Evolutionary conservation across 163 green algal species (phyloP).

Genomic region (Prototheca cutis): DNA sequence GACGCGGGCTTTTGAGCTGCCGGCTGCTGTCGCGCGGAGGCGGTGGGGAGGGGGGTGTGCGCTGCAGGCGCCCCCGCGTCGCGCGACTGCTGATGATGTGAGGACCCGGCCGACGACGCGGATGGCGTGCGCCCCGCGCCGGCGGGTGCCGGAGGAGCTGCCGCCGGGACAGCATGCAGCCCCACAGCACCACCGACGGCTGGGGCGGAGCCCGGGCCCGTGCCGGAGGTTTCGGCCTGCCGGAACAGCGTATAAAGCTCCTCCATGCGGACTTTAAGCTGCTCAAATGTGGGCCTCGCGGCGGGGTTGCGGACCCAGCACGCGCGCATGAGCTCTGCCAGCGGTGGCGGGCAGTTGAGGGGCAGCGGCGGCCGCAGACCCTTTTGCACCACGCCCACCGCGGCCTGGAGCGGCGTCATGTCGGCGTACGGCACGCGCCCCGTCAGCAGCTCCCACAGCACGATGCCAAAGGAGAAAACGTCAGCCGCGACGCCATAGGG

Average conservation of each 20-base stretch:
- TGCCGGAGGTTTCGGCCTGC: no score
- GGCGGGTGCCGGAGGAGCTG: not conserved
- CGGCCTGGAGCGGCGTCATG: slow-evolving; percentile 81
- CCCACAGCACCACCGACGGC: no score
- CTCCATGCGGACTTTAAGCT: slow-evolving; percentile 38
- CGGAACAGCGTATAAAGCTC: slow-evolving; percentile 19
- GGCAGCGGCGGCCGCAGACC: slow-evolving; percentile 74
- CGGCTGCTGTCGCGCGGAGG: not conserved
- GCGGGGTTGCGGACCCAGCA: slow-evolving; percentile 67
- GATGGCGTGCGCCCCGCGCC: not conserved
- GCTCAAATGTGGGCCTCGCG: slow-evolving; percentile 54
- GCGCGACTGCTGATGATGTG: not conserved
- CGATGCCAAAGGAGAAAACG: slow-evolving; percentile 80
- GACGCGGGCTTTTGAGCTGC: no score
- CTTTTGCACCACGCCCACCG: slow-evolving; percentile 95
- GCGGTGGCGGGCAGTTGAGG: slow-evolving; percentile 42
- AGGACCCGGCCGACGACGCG: not conserved
- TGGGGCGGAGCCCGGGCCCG: no score
- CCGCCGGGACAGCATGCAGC: not conserved
- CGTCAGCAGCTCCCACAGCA: slow-evolving; percentile 97
- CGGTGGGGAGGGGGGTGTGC: not conserved
- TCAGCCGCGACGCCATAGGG: slow-evolving; percentile 88
- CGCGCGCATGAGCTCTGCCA: slow-evolving; percentile 67
- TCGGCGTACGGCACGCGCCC: slow-evolving; percentile 67
- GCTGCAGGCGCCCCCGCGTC: not conserved